phyloP scores from a whole-genome alignment of 2,329 filamentous ascomycete species.

The Clonostachys solani region DNA sequence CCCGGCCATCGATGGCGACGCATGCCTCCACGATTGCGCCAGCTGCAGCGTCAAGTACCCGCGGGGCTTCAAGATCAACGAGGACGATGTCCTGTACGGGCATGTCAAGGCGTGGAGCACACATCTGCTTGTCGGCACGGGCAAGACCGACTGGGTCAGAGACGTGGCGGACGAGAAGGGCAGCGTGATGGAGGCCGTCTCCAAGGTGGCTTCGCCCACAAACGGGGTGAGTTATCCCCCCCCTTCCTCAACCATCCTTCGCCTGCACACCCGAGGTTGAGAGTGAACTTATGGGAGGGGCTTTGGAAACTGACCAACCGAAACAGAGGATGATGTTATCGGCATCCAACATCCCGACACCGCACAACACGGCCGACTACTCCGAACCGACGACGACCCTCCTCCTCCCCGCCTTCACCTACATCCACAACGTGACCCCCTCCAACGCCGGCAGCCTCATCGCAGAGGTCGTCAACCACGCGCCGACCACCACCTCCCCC shows the following conservation, averaged over 20 bases:
- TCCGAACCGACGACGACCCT: slow-evolving; percentile 72
- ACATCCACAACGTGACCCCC: slow-evolving; percentile 81
- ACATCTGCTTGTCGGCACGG: slow-evolving; percentile 89
- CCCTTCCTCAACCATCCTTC: background rate
- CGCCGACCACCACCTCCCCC: slow-evolving; percentile 70
- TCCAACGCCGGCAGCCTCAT: slow-evolving; percentile 69
- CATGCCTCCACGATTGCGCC: slow-evolving; percentile 83
- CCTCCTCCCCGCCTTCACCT: slow-evolving; percentile 78
- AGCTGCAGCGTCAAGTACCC: slow-evolving; percentile 78
- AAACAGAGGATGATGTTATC: slow-evolving; percentile 75
- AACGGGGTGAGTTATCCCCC: slow-evolving; percentile 57
- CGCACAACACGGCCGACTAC: slow-evolving; percentile 60
- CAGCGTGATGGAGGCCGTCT: slow-evolving; percentile 76
- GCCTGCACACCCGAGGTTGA: background rate
- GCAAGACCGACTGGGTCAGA: slow-evolving; percentile 90
- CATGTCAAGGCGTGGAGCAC: slow-evolving; percentile 83
- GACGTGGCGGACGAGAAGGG: slow-evolving; percentile 86
- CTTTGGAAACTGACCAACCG: background rate
- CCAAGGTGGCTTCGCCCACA: slow-evolving; percentile 48
- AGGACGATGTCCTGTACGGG: slow-evolving; percentile 77
- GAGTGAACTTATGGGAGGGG: background rate
- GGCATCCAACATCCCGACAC: slow-evolving; percentile 85
- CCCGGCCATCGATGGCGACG: slow-evolving; percentile 77
- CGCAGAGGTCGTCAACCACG: slow-evolving; percentile 60
- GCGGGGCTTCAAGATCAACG: slow-evolving; percentile 66